phyloP scores from a whole-genome alignment of 78 protist species.

The Planoprotostelium fungivorum region DNA sequence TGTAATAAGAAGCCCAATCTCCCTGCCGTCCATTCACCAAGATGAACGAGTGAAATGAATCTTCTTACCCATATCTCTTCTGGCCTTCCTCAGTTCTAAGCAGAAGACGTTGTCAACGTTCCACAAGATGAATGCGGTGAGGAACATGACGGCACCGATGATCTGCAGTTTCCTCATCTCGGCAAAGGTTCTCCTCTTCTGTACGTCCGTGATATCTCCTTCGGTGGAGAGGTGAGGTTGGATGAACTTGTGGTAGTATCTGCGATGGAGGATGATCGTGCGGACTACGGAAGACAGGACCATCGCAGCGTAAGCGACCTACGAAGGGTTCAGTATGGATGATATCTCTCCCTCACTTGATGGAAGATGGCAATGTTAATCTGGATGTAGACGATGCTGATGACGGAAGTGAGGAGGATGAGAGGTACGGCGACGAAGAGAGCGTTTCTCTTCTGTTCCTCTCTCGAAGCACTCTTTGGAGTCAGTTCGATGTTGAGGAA shows the following conservation, averaged over 20 bases:
- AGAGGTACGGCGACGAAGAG: background rate
- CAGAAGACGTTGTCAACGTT: background rate
- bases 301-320: background rate
- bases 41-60: too few relatives aligned
- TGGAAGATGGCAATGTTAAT: background rate
- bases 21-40: background rate
- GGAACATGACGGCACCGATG: background rate
- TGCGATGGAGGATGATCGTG: background rate
- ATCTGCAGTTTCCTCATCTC: background rate
- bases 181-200: background rate
- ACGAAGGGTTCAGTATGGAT: background rate
- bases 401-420: background rate
- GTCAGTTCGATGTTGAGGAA: background rate
- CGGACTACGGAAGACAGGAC: background rate
- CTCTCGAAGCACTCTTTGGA: background rate
- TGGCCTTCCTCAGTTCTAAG: background rate
- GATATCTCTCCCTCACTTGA: background rate
- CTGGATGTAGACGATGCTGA: background rate
- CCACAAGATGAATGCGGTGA: background rate
- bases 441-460: background rate
- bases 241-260: background rate
- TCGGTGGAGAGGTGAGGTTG: too few relatives aligned
- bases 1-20: background rate
- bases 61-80: background rate
- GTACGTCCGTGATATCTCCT: background rate